Conservation (phyloP, 2,329 filamentous ascomycete species). For the Paecilomyces niveus region DNA sequence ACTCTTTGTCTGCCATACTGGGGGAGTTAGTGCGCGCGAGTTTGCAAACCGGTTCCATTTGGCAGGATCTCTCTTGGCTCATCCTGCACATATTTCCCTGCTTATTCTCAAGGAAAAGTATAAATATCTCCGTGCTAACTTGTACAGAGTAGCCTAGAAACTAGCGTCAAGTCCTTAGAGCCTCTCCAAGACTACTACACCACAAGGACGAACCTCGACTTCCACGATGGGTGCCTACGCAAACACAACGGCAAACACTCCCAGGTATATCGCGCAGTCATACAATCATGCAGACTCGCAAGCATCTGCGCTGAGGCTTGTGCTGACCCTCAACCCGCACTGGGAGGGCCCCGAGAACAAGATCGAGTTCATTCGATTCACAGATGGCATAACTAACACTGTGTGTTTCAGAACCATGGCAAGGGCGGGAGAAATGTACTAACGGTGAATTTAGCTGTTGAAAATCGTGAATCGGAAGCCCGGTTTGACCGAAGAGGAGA, state of each 20-base stretch:
- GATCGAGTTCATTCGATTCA: conserved; percentile 84
- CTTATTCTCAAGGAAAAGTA: background rate
- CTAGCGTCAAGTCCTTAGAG: background rate
- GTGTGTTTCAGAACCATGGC: conserved; percentile 35
- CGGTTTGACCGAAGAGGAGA: conserved; percentile 65
- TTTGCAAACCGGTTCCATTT: background rate
- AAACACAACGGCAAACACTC: conserved; percentile 9
- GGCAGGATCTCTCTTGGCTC: background rate
- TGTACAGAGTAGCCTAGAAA: background rate
- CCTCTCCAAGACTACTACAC: background rate
- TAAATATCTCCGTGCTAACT: background rate
- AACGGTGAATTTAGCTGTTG: conserved; percentile 34
- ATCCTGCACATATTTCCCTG: background rate
- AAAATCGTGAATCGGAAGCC: conserved; percentile 46
- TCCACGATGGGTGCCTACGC: background rate
- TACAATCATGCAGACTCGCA: conserved; percentile 75
- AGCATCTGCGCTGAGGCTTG: conserved; percentile 69
- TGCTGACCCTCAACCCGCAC: conserved; percentile 72
- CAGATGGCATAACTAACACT: conserved; percentile 97
- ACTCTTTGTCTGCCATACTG: background rate
- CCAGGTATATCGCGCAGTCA: conserved; percentile 59
- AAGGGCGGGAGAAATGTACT: conserved; percentile 12
- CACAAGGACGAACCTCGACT: background rate
- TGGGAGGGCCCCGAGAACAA: conserved; percentile 69
- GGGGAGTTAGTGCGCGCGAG: background rate